Conservation (phyloP, 257 asterid genomes). For the Gentiana straminea region DNA sequence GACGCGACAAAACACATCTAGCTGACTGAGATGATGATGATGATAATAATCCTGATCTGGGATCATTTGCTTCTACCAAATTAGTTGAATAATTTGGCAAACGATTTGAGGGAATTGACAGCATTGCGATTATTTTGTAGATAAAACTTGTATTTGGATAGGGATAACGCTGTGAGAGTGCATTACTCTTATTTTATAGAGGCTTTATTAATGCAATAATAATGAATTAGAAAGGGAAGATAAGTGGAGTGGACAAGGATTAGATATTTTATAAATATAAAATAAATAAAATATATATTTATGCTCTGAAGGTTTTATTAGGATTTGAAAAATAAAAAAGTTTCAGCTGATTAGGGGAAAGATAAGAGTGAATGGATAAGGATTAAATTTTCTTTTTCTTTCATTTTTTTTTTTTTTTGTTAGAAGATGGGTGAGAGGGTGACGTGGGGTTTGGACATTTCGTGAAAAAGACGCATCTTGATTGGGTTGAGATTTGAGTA, state of each 20-base stretch:
- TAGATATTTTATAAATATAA: too few species aligned
- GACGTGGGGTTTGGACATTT: neutral
- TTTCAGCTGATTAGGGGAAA: too few species aligned
- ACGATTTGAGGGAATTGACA: slow-evolving; percentile 27
- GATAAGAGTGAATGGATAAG: slow-evolving; percentile 34
- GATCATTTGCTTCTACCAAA: slow-evolving; percentile 20
- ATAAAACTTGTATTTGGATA: neutral
- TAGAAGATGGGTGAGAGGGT: neutral
- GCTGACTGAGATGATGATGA: slow-evolving; percentile 11
- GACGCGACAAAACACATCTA: too few species aligned
- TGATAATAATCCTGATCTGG: slow-evolving; percentile 15
- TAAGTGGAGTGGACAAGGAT: too few species aligned
- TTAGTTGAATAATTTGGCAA: slow-evolving; percentile 10
- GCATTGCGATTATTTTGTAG: slow-evolving; percentile 26
- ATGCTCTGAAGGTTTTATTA: too few species aligned
- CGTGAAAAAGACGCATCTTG: neutral
- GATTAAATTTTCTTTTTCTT: slow-evolving; percentile 29
- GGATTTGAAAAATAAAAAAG: too few species aligned
- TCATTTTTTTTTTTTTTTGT: neutral
- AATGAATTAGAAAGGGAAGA: neutral
- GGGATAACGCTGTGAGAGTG: neutral
- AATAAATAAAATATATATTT: too few species aligned
- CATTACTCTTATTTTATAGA: neutral
- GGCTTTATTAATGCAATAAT: neutral
- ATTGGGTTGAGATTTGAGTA: too few species aligned